A percentile compares a stretch with the other conserved stretches of the same genome.
Conservation (phyloP, 306 rosid species). For the Senna tora region DNA sequence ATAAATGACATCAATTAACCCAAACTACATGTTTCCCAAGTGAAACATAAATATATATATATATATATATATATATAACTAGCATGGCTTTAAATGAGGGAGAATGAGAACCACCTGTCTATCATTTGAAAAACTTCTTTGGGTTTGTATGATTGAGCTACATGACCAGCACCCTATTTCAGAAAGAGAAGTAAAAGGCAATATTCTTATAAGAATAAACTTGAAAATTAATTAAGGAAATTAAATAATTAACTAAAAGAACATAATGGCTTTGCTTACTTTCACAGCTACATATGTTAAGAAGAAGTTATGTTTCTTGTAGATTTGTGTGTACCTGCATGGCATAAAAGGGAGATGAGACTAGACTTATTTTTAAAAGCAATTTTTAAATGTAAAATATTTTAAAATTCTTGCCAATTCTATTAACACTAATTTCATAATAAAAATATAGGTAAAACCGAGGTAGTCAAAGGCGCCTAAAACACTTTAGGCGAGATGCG, state of each 20-base stretch:
- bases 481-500: too few relatives aligned
- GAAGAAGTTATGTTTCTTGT: slow-evolving; percentile 43
- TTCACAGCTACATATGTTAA: slow-evolving; percentile 47
- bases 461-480: too few relatives aligned
- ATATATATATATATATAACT: too few relatives aligned
- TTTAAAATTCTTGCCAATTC: too few relatives aligned
- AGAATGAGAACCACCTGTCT: slow-evolving; percentile 45
- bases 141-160: slow-evolving; percentile 47
- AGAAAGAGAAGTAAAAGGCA: neutral
- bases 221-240: neutral
- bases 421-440: too few relatives aligned
- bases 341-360: neutral
- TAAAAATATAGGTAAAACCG: too few relatives aligned
- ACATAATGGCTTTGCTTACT: slow-evolving; percentile 33
- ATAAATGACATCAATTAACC: too few relatives aligned
- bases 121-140: slow-evolving; percentile 43
- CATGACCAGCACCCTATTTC: slow-evolving; percentile 51
- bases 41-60: too few relatives aligned
- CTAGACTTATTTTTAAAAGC: too few relatives aligned
- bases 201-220: neutral
- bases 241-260: neutral
- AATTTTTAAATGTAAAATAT: too few relatives aligned
- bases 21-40: too few relatives aligned
- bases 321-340: slow-evolving; percentile 41
- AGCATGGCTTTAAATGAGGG: slow-evolving; percentile 35